Percentiles rank a stretch among this genome's conserved stretches.
Conservation (phyloP, 345 rosid species). For the Triadica sebifera region DNA sequence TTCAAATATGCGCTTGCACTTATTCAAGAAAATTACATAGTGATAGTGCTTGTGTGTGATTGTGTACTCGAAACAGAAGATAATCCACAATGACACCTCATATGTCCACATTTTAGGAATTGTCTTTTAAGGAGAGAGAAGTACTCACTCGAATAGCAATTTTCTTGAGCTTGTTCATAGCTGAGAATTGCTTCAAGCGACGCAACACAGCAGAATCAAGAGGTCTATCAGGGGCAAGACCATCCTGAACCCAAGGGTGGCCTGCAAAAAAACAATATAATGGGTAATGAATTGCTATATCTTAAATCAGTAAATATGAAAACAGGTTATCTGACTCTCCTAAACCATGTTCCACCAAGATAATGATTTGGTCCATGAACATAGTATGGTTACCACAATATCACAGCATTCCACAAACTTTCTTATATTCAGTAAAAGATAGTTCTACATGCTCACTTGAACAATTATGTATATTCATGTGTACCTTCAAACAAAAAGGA, state of each 20-base stretch:
- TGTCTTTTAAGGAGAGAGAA: neutral
- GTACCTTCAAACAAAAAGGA: neutral
- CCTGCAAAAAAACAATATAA: slow-evolving; percentile 44
- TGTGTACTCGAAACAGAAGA: neutral
- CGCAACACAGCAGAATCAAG: slow-evolving; percentile 89
- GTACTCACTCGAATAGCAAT: slow-evolving; percentile 76
- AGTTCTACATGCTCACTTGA: too few relatives aligned
- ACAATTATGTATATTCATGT: neutral
- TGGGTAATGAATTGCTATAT: neutral
- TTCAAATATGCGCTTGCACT: neutral
- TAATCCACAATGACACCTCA: neutral
- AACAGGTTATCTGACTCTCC: neutral
- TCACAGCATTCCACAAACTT: neutral
- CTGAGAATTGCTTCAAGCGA: slow-evolving; percentile 90
- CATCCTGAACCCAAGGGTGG: slow-evolving; percentile 95
- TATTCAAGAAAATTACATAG: neutral
- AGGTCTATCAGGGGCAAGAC: slow-evolving; percentile 90
- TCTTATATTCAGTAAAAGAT: neutral
- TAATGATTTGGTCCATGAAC: neutral
- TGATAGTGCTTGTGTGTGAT: neutral
- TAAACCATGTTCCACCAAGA: too few relatives aligned
- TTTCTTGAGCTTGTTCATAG: slow-evolving; percentile 94
- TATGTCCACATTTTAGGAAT: neutral
- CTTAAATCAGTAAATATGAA: neutral
- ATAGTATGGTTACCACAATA: neutral